A percentile compares a stretch with the other conserved stretches of the same genome.
Evolutionary conservation across 176 grass and related monocot genomes (phyloP).

Genomic region (Miscanthus lutarioriparius): DNA sequence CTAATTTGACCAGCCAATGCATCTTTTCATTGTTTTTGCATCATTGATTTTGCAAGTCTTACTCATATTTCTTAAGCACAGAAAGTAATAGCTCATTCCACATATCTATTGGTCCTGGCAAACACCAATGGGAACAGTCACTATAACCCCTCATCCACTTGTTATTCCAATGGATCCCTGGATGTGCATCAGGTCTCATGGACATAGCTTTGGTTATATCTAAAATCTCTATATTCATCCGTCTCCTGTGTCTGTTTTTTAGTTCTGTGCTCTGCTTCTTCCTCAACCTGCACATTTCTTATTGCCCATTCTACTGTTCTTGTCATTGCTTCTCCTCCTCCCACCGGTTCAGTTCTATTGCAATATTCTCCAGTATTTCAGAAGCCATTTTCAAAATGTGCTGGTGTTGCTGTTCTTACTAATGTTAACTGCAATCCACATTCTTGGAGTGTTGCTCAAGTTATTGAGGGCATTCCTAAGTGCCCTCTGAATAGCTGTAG

Average conservation of each 20-base stretch:
- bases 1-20: not conserved
- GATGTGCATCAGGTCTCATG: slow-evolving; percentile 58
- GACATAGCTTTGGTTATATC: slow-evolving; percentile 57
- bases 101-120: slow-evolving; percentile 47
- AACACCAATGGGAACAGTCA: slow-evolving; percentile 58
- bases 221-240: slow-evolving; percentile 41
- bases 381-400: slow-evolving; percentile 73
- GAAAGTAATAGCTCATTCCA: slow-evolving; percentile 44
- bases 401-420: slow-evolving; percentile 64
- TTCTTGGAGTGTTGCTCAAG: slow-evolving; percentile 40
- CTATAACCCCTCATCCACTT: slow-evolving; percentile 51
- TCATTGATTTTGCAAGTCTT: slow-evolving; percentile 18
- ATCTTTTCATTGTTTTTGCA: not conserved
- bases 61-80: slow-evolving; percentile 33
- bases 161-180: slow-evolving; percentile 52
- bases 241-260: slow-evolving; percentile 2
- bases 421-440: slow-evolving; percentile 47
- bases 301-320: slow-evolving; percentile 49
- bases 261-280: slow-evolving; percentile 32
- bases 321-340: slow-evolving; percentile 29
- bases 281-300: slow-evolving; percentile 65
- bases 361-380: slow-evolving; percentile 72
- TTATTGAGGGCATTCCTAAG: slow-evolving; percentile 48
- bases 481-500: slow-evolving; percentile 45
- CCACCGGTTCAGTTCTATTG: slow-evolving; percentile 59